Evolutionary conservation across 1,139 yeast species (phyloP), one percentile per base, ranked within the genome.

Genomic region (Chernovozyma aurita): DNA sequence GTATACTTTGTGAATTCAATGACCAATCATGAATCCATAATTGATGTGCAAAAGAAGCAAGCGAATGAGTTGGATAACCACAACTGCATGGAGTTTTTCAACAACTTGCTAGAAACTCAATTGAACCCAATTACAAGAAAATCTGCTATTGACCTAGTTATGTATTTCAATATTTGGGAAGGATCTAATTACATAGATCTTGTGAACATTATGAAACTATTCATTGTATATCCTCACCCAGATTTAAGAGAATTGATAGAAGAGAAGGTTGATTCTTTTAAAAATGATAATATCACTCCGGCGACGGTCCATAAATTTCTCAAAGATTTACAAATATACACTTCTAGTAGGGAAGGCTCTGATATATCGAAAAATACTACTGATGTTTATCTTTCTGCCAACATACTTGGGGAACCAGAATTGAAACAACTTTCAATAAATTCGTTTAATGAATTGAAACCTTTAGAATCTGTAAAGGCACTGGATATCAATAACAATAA

Each of bases 191-290:
- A 42, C 41, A 45, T 33, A 13, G 44, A 47, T 30, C 36, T 63
- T 1, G 42, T 70, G 3, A 61, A 57, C 6, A 58, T 53, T 6
- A 39, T 69, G 42, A 66, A 65, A 41, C 58, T 53, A 32, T 53
- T 49, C 9, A 36, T 61, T 1, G 42, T 64, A 3, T 65, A 64
- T 41, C 75, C 75, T 1, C 70, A 67, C 42, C 48, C 55, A 2
- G 27, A 35, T 4, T 36, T 67, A 2, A 13, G 14, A 9, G 18
- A 12, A 8, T n/a, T 28, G 4, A 31, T 51, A 18, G 27, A 12
- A 16, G 8, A 33, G 1, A 30, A 34, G 3, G 15, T 41, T 63
- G 8, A 41, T 44, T 4, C 45, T 49, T 2, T 47, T 59, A 28
- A 36, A 44, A 31, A 30, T 6, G 33, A 29, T 3, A 24, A 30